phyloP scores from a whole-genome alignment of 1,284 basidiomycete species.

The Naganishia albida region DNA sequence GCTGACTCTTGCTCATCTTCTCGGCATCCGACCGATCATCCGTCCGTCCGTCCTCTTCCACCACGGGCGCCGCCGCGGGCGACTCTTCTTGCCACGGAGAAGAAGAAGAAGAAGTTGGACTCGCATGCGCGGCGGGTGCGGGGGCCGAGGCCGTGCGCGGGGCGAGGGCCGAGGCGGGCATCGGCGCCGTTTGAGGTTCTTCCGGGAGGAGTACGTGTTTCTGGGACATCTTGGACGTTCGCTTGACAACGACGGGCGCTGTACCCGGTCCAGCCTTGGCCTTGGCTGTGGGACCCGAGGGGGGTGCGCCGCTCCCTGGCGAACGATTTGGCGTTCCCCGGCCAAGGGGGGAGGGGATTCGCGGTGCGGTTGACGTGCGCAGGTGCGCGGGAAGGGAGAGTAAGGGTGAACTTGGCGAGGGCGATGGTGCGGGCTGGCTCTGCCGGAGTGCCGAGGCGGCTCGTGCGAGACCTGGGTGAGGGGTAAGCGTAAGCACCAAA shows the following conservation, averaged over 20 bases:
- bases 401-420: constrained; percentile 35
- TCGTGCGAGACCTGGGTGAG: constrained; percentile 46
- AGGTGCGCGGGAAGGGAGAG: constrained; percentile 50
- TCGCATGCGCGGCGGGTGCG: constrained; percentile 8
- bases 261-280: constrained; percentile 29
- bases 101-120: no score
- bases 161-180: constrained; percentile 53
- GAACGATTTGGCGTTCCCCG: constrained; percentile 49
- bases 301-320: neutral
- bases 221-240: constrained; percentile 87
- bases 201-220: constrained; percentile 89
- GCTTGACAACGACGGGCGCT: constrained; percentile 57
- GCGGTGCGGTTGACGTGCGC: constrained; percentile 47
- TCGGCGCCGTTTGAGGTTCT: constrained; percentile 82
- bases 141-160: neutral
- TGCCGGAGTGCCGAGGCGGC: constrained; percentile 52
- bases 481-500: no score
- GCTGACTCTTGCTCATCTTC: constrained; percentile 67
- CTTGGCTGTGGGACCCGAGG: neutral
- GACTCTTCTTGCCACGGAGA: constrained; percentile 43
- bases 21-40: constrained; percentile 53
- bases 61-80: constrained; percentile 20
- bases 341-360: constrained; percentile 52
- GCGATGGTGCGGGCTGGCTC: constrained; percentile 31
- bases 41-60: constrained; percentile 48